Evolutionary conservation across 163 green algal species (phyloP).

Genomic region (Chloromonas sp.): DNA sequence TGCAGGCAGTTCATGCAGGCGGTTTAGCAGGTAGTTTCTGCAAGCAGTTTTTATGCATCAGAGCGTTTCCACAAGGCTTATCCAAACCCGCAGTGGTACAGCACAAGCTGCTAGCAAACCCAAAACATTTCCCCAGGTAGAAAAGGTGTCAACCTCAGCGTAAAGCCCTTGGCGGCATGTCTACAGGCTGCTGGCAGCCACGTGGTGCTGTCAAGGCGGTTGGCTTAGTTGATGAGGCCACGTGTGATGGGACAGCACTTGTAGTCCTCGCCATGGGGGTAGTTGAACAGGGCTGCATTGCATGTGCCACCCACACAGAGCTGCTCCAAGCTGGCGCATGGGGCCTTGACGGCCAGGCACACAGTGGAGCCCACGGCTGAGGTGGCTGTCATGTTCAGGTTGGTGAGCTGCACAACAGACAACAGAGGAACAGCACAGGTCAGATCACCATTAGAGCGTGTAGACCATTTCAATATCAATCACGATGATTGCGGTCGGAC

Average conservation of each 20-base stretch:
- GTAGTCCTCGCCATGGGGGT: neutral
- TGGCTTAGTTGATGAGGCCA: no score
- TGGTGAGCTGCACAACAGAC: neutral
- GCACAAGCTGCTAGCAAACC: no score
- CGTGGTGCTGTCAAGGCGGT: no score
- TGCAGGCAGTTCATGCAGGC: no score
- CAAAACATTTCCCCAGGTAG: no score
- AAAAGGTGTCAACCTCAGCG: no score
- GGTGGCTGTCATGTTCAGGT: neutral
- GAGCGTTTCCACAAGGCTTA: no score
- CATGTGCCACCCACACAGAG: slow-evolving; percentile 6
- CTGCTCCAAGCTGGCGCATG: slow-evolving; percentile 7
- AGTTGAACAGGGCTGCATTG: neutral
- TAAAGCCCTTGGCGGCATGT: no score
- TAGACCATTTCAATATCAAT: neutral
- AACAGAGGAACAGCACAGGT: neutral
- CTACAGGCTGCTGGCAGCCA: no score
- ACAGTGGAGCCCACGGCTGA: slow-evolving; percentile 8
- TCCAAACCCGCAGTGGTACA: no score
- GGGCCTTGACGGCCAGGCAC: neutral
- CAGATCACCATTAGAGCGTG: neutral
- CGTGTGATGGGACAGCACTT: neutral
- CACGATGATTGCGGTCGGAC: neutral
- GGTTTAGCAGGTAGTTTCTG: no score
- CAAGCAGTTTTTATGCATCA: no score